Percentiles rank a stretch among this genome's conserved stretches.
These are phyloP conservation scores for Selaginella tamariscina DNA, from an alignment of 75 land plant species.

Conservation along the genomic window DNA sequence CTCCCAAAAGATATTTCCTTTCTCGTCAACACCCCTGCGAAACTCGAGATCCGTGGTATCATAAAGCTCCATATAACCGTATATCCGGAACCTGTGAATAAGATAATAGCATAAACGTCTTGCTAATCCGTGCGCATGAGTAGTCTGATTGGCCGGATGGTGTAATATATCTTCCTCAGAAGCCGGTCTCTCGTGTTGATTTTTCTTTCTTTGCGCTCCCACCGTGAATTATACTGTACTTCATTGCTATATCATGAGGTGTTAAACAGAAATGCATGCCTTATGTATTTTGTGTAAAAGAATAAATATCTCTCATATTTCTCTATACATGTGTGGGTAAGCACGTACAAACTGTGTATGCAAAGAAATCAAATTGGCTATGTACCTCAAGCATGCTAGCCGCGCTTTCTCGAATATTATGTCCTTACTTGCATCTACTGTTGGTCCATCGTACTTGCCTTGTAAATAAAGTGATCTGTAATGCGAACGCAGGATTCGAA, in stretches of 20 bases:
- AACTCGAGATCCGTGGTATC: conserved; percentile 21
- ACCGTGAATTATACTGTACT: conserved; percentile 15
- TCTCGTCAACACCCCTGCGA: conserved; percentile 12
- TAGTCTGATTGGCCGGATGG: conserved; percentile 19
- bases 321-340: no score
- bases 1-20: conserved; percentile 24
- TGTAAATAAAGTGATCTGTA: conserved; percentile 19
- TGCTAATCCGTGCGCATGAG: conserved; percentile 17
- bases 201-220: conserved; percentile 21
- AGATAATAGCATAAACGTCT: conserved; percentile 21
- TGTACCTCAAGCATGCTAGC: conserved; percentile 23
- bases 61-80: conserved; percentile 22
- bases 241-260: no score
- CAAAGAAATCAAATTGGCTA: no score
- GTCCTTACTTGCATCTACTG: conserved; percentile 23
- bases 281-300: no score
- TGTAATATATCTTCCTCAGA: conserved; percentile 18
- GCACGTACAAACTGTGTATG: no score
- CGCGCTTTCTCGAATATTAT: conserved; percentile 21
- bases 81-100: conserved; percentile 18
- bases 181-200: conserved; percentile 13
- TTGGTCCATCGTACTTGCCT: conserved; percentile 21
- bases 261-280: no score
- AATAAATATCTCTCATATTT: no score
- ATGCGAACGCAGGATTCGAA: conserved; percentile 19